Evolutionary conservation across 306 rosid species (phyloP).

Genomic region (Oxytropis ochrocephala): DNA sequence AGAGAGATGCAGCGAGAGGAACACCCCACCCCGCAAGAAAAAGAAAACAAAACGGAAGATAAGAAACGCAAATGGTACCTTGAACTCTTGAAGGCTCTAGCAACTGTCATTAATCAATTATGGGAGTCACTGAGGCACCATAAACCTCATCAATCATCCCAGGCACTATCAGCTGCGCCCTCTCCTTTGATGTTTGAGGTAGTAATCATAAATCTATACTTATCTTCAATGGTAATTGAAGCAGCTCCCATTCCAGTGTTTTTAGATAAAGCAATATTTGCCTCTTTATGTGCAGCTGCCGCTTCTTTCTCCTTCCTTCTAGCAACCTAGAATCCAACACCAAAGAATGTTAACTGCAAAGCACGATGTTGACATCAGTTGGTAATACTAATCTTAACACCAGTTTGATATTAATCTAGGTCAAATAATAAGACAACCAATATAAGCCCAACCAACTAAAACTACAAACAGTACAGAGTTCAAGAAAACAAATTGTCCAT

Average conservation of each 20-base stretch:
- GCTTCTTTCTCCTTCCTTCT: slow-evolving; percentile 90
- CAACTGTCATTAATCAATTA: slow-evolving; percentile 19
- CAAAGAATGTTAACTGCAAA: not conserved
- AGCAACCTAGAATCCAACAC: slow-evolving; percentile 49
- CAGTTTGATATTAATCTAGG: not conserved
- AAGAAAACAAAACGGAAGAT: not conserved
- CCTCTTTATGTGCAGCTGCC: slow-evolving; percentile 74
- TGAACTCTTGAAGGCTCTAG: slow-evolving; percentile 15
- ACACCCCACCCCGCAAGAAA: not conserved
- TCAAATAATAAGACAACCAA: not conserved
- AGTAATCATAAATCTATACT: slow-evolving; percentile 71
- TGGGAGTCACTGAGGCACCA: slow-evolving; percentile 15
- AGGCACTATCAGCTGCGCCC: slow-evolving; percentile 86
- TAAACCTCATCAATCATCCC: slow-evolving; percentile 56
- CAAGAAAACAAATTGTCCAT: not conserved
- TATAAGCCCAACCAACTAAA: not conserved
- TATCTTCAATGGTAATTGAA: slow-evolving; percentile 66
- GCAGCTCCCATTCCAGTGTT: slow-evolving; percentile 40
- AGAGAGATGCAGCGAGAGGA: not conserved
- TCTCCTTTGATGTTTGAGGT: slow-evolving; percentile 40
- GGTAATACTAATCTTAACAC: not conserved
- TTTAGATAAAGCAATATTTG: slow-evolving; percentile 50
- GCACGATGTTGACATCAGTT: not conserved
- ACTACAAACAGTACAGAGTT: not conserved
- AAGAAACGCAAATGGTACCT: not conserved